Evolutionary conservation across 2,329 filamentous ascomycete genomes (phyloP).

Genomic region (Tolypocladium endophyticum): DNA sequence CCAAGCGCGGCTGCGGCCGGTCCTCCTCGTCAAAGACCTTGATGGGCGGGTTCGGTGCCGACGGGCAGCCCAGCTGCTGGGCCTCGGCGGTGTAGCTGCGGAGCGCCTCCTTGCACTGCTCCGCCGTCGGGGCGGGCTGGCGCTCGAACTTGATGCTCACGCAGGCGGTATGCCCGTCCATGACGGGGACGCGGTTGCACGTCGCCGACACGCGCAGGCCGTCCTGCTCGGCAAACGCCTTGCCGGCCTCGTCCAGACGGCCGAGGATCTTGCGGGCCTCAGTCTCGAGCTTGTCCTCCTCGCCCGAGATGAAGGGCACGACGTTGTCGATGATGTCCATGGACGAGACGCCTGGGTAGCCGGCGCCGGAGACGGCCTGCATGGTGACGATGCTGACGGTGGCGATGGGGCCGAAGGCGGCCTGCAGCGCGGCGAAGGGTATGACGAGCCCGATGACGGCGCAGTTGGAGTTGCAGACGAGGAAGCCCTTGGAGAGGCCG

Average conservation of each 20-base stretch:
- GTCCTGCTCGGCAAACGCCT: slow-evolving; percentile 66
- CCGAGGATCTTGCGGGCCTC: slow-evolving; percentile 95
- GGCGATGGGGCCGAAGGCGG: slow-evolving; percentile 75
- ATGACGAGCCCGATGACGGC: slow-evolving; percentile 94
- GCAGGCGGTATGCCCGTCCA: slow-evolving; percentile 93
- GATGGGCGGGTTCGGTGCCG: slow-evolving; percentile 73
- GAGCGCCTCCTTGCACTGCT: slow-evolving; percentile 70
- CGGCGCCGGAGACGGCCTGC: slow-evolving; percentile 89
- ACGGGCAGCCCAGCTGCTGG: slow-evolving; percentile 74
- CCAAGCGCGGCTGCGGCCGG: slow-evolving; percentile 81
- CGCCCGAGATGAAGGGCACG: slow-evolving; percentile 83
- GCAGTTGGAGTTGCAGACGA: slow-evolving; percentile 98
- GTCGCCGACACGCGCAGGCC: slow-evolving; percentile 70
- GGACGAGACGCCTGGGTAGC: slow-evolving; percentile 78
- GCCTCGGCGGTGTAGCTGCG: slow-evolving; percentile 74
- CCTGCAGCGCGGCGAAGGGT: slow-evolving; percentile 82
- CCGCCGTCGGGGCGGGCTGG: slow-evolving; percentile 61
- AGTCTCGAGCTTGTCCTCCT: slow-evolving; percentile 92
- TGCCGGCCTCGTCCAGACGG: slow-evolving; percentile 56
- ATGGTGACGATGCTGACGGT: slow-evolving; percentile 73
- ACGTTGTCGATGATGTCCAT: slow-evolving; percentile 98
- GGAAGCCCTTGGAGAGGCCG: slow-evolving; percentile 70
- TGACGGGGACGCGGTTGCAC: slow-evolving; percentile 89
- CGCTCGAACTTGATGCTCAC: slow-evolving; percentile 76
- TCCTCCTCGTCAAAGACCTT: slow-evolving; percentile 83